Evolutionary conservation across 164 flowering plant species (phyloP).

Genomic region (Sedum album): DNA sequence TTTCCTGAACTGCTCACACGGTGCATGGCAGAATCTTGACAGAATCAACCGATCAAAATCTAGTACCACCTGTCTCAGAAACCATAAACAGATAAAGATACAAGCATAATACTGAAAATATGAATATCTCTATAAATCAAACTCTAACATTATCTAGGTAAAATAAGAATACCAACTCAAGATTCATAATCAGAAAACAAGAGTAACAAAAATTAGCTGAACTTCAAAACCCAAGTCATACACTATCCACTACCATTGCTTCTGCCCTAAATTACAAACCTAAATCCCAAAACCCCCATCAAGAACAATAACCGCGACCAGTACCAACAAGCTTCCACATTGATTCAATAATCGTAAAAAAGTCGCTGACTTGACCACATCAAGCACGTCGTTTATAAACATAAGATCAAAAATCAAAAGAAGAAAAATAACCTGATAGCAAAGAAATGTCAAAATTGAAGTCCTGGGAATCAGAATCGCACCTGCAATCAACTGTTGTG

Average conservation of each 20-base stretch:
- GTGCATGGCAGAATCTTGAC: background rate
- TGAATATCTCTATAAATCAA: too few species aligned
- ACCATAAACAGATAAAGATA: background rate
- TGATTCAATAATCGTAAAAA: background rate
- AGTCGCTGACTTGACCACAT: background rate
- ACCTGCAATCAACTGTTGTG: background rate
- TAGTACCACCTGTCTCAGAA: background rate
- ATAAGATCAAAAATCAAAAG: background rate
- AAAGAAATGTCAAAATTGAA: background rate
- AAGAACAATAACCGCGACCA: background rate
- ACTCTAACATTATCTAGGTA: too few species aligned
- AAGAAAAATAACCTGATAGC: background rate
- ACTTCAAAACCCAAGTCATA: too few species aligned
- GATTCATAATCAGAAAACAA: too few species aligned
- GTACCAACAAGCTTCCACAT: background rate
- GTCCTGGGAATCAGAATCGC: background rate
- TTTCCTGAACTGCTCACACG: background rate
- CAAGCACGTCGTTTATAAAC: background rate
- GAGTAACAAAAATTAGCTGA: too few species aligned
- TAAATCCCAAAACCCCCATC: background rate
- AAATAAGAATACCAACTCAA: too few species aligned
- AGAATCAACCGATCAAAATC: background rate
- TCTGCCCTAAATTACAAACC: too few species aligned
- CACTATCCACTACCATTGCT: too few species aligned
- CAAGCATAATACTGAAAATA: too few species aligned